These are phyloP conservation scores for Phoenix roebelenii DNA, from an alignment of 176 grass and related monocot genomes.

Conservation along the genomic window DNA sequence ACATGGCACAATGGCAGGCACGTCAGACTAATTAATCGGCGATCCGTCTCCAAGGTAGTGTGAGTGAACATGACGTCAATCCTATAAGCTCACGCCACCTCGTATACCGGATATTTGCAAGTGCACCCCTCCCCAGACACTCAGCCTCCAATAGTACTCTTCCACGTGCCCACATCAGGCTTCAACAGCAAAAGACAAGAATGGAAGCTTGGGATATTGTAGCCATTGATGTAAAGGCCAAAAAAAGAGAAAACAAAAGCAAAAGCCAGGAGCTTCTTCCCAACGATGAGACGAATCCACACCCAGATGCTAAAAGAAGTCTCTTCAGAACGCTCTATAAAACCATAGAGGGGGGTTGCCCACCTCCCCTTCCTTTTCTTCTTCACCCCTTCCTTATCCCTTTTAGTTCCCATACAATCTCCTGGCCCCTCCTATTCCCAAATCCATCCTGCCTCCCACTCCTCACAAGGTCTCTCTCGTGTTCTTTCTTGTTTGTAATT, in stretches of 20 bases:
- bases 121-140: slow-evolving; percentile 32
- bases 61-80: too few relatives aligned
- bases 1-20: too few relatives aligned
- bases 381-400: slow-evolving; percentile 31
- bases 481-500: slow-evolving; percentile 8
- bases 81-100: too few relatives aligned
- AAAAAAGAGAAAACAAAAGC: slow-evolving; percentile 27
- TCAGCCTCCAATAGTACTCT: slow-evolving; percentile 25
- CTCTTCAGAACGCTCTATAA: slow-evolving; percentile 41
- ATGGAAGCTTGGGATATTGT: slow-evolving; percentile 62
- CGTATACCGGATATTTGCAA: too few relatives aligned
- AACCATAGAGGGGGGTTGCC: slow-evolving; percentile 16
- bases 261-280: slow-evolving; percentile 46
- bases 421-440: too few relatives aligned
- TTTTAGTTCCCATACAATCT: not conserved
- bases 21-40: too few relatives aligned
- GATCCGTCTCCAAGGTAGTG: too few relatives aligned
- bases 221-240: slow-evolving; percentile 42
- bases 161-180: slow-evolving; percentile 23
- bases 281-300: slow-evolving; percentile 45
- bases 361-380: slow-evolving; percentile 14
- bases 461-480: slow-evolving; percentile 28
- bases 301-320: slow-evolving; percentile 6
- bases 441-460: slow-evolving; percentile 6
- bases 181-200: slow-evolving; percentile 35